Evolutionary conservation across 176 grass and related monocot species (phyloP).

Genomic region (Bonia amplexicaulis): DNA sequence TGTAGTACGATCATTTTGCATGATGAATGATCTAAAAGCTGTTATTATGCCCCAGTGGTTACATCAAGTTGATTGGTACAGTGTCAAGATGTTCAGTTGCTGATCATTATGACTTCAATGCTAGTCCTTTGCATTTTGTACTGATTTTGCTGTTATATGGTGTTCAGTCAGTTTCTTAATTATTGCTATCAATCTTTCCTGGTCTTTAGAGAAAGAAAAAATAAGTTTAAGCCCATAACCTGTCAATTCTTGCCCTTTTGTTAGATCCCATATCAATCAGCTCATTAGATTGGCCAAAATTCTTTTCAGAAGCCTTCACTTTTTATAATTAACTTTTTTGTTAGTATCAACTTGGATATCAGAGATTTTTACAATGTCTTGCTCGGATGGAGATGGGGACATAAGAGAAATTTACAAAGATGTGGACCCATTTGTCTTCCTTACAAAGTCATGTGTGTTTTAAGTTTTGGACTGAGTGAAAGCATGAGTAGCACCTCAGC

Average conservation of each 20-base stretch:
- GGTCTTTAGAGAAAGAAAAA: background rate
- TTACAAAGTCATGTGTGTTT: background rate
- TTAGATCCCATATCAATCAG: background rate
- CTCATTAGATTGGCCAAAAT: background rate
- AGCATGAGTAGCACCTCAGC: background rate
- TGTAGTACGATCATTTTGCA: background rate
- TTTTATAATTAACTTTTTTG: background rate
- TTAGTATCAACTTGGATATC: background rate
- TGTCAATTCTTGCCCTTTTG: slow-evolving; percentile 4
- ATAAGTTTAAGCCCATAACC: background rate
- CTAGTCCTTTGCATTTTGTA: background rate
- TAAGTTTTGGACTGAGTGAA: background rate
- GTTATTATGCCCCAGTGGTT: background rate
- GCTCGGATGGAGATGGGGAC: background rate
- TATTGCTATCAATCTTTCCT: background rate
- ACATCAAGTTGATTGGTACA: slow-evolving; percentile 23
- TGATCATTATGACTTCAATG: slow-evolving; percentile 10
- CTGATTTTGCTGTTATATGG: slow-evolving; percentile 5
- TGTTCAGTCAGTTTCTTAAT: slow-evolving; percentile 17
- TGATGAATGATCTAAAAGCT: slow-evolving; percentile 18
- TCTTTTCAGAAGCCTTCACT: background rate
- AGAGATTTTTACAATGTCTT: background rate
- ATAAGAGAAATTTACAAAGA: background rate
- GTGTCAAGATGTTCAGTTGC: slow-evolving; percentile 19
- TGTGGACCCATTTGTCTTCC: background rate